Evolutionary conservation across 345 rosid genomes (phyloP).

Genomic region (Gossypium anomalum): DNA sequence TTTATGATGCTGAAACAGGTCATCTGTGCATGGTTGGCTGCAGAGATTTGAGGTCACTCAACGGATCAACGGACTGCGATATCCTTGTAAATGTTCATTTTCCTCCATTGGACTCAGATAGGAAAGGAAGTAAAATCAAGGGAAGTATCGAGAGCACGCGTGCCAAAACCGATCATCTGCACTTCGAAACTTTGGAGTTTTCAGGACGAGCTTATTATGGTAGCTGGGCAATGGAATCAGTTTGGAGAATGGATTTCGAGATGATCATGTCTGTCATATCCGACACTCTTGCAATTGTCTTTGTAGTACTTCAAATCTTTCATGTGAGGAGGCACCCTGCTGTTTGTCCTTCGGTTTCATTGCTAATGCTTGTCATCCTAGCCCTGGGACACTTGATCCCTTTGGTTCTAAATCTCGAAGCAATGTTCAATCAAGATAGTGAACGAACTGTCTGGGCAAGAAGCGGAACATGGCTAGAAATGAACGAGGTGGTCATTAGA

Average conservation of each 20-base stretch:
- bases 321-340: constrained; percentile 33
- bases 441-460: constrained; percentile 20
- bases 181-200: constrained; percentile 25
- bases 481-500: constrained; percentile 41
- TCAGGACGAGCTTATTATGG: constrained; percentile 22
- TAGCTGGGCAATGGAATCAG: constrained; percentile 13
- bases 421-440: constrained; percentile 23
- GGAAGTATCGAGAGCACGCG: constrained; percentile 45
- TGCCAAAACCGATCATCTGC: constrained; percentile 27
- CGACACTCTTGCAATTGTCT: constrained; percentile 39
- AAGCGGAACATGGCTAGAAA: constrained; percentile 33
- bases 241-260: constrained; percentile 54
- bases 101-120: constrained; percentile 33
- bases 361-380: constrained; percentile 45
- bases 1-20: constrained; percentile 40
- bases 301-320: constrained; percentile 37
- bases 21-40: constrained; percentile 59
- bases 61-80: constrained; percentile 37
- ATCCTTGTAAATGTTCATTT: constrained; percentile 32
- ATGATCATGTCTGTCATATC: constrained; percentile 38
- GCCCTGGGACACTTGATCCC: constrained; percentile 39
- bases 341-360: constrained; percentile 37
- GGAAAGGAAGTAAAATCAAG: constrained; percentile 15
- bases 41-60: constrained; percentile 5
- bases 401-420: constrained; percentile 42